Evolutionary conservation across 208 protist genomes (phyloP), one percentile per base, ranked within the genome.

Genomic region (Phytomonas sp.): DNA sequence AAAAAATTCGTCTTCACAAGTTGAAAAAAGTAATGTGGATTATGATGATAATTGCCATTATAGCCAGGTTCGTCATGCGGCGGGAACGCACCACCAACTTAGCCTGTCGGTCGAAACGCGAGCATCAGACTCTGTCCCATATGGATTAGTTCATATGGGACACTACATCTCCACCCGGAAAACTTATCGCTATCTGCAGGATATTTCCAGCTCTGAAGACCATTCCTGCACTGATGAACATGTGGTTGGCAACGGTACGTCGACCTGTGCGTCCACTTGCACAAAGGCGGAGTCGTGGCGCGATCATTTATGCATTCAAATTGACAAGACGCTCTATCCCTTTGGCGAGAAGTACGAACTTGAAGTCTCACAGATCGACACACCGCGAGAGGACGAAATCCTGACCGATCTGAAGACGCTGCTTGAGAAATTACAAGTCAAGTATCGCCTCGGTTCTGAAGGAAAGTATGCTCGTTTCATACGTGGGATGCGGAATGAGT

Each of bases 401-500:
- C 63, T 61, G 31, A 82, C 40, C 6, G 40, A 92, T 26, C 37
- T 92, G 31, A 66, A 69, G 23, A 32, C 56, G 1, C 87, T 89
- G 23, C 66, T 95, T 29, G 31, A 30, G 1, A 61, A 63, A 31
- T 52, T 83, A 26, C 12, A 37, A n/a, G 73, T 95, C 0, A 66
- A 70, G 31, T 89, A 78, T 66, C 74, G 77, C 49, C 66, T 64
- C 19, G 84, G 80, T 40, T 80, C 82, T 26, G 81, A 87, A 64
- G 83, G 87, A 63, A 95, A 95, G 71, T 92, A 79, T 72, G 67
- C 64, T 14, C 81, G 83, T 29, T 92, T 89, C 67, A 71, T 82
- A 42, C 76, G 75, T 45, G 82, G 80, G 63, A 40, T 79, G 14
- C 67, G 68, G n/a, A 80, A 77, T 16, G 72, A 75, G 0, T 68